Percentiles rank a stretch among this genome's conserved stretches.
These are phyloP conservation scores for Amanita phalloides DNA, from an alignment of 768 basidiomycete genomes.

Conservation along the genomic window DNA sequence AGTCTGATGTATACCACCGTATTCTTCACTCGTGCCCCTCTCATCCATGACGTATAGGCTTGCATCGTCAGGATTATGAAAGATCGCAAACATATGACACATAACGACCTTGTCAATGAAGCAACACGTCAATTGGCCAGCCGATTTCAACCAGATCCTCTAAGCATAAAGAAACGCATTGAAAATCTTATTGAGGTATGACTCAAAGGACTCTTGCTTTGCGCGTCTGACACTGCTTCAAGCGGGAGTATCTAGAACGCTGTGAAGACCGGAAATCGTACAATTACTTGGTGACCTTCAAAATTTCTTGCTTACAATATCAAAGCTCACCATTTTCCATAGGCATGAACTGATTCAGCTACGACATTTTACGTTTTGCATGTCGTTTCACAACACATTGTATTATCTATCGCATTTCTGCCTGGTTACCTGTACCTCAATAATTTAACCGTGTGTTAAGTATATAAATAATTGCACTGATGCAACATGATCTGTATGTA, in stretches of 20 bases:
- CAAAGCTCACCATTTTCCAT: neutral
- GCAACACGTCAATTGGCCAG: slow-evolving; percentile 76
- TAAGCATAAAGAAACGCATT: slow-evolving; percentile 86
- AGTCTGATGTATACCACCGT: slow-evolving; percentile 63
- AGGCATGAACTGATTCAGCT: neutral
- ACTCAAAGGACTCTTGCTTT: slow-evolving; percentile 1
- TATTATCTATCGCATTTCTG: neutral
- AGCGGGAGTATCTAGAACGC: slow-evolving; percentile 94
- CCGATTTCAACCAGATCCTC: slow-evolving; percentile 81
- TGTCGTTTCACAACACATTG: neutral
- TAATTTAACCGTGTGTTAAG: neutral
- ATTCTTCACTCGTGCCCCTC: slow-evolving; percentile 9
- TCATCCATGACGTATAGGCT: slow-evolving; percentile 42
- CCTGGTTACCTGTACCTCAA: neutral
- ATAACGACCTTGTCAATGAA: slow-evolving; percentile 85
- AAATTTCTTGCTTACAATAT: neutral
- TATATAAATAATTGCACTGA: slow-evolving; percentile 15
- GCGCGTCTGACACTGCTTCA: neutral
- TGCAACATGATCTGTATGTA: slow-evolving; percentile 3
- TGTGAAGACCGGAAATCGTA: slow-evolving; percentile 84
- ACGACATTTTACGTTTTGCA: neutral
- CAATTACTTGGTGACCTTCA: slow-evolving; percentile 51
- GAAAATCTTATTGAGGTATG: slow-evolving; percentile 88
- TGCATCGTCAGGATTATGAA: slow-evolving; percentile 99
- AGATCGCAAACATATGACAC: slow-evolving; percentile 79